A percentile compares a stretch with the other conserved stretches of the same genome.
Evolutionary conservation across 371 early-diverging fungal genomes (phyloP).

Genomic region (Mucor indicus): DNA sequence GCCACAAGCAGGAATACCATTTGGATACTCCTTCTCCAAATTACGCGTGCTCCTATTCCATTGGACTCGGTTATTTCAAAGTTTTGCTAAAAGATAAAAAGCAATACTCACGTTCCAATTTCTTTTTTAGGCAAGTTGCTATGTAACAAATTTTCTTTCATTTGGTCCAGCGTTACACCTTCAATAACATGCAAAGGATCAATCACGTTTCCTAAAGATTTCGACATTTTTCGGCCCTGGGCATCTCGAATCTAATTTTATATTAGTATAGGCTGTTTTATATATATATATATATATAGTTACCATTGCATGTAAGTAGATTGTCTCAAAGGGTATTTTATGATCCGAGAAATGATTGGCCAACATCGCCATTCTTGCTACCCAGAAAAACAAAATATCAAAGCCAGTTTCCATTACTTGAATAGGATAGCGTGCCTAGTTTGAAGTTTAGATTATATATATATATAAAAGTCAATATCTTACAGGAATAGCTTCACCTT

Average conservation of each 20-base stretch:
- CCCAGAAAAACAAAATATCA: slow-evolving; percentile 99
- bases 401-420: slow-evolving; percentile 96
- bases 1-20: slow-evolving; percentile 96
- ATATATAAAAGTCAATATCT: not conserved
- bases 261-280: no score
- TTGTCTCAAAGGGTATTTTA: slow-evolving; percentile 81
- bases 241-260: slow-evolving; percentile 82
- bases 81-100: no score
- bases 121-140: slow-evolving; percentile 87
- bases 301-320: slow-evolving; percentile 81
- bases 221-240: slow-evolving; percentile 98
- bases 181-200: slow-evolving; percentile 97
- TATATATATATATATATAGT: not conserved
- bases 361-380: slow-evolving; percentile 99
- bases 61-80: no score
- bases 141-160: slow-evolving; percentile 65
- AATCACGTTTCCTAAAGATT: slow-evolving; percentile 96
- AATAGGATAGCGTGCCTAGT: slow-evolving; percentile 73
- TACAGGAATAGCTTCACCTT: slow-evolving; percentile 32
- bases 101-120: slow-evolving; percentile 55
- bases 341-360: slow-evolving; percentile 83
- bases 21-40: slow-evolving; percentile 86
- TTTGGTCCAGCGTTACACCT: slow-evolving; percentile 66
- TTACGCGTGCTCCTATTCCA: slow-evolving; percentile 58
- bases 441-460: not conserved